Evolutionary conservation across 1,284 basidiomycete genomes (phyloP).

Genomic region (Marasmius tenuissimus): DNA sequence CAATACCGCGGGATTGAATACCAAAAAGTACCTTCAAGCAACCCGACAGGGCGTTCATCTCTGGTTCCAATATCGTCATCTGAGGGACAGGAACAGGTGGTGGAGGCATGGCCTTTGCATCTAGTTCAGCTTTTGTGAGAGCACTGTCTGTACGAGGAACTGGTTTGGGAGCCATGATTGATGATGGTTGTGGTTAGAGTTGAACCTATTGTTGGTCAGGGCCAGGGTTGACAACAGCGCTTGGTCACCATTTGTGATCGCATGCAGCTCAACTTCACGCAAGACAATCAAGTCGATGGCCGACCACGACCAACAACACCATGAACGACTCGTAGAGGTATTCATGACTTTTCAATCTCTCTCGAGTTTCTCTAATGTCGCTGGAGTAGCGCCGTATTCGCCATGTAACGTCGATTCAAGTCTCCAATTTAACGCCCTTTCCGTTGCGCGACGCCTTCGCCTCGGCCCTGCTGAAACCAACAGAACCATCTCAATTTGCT

Average conservation of each 20-base stretch:
- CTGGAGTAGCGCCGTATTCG: slow-evolving; percentile 62
- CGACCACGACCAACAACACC: background rate
- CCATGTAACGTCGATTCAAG: slow-evolving; percentile 71
- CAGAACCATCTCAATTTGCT: slow-evolving; percentile 56
- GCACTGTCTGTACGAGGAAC: background rate
- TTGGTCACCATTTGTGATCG: background rate
- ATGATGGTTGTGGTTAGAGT: background rate
- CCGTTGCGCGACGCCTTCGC: slow-evolving; percentile 75
- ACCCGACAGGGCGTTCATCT: slow-evolving; percentile 53
- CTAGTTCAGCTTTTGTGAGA: slow-evolving; percentile 21
- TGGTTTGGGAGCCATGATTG: slow-evolving; percentile 1
- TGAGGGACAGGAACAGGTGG: slow-evolving; percentile 50
- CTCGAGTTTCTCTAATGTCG: background rate
- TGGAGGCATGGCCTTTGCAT: slow-evolving; percentile 54
- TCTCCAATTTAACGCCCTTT: slow-evolving; percentile 81
- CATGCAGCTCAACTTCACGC: background rate
- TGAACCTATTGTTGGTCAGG: background rate
- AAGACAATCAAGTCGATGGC: background rate
- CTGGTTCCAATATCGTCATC: slow-evolving; percentile 56
- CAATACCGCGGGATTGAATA: background rate
- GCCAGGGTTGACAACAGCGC: background rate
- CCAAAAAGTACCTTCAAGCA: slow-evolving; percentile 52
- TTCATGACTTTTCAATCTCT: background rate
- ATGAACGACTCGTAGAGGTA: background rate
- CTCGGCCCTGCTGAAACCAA: slow-evolving; percentile 66